Conservation (phyloP, 2,329 filamentous ascomycete species). For the Nemania sp. region DNA sequence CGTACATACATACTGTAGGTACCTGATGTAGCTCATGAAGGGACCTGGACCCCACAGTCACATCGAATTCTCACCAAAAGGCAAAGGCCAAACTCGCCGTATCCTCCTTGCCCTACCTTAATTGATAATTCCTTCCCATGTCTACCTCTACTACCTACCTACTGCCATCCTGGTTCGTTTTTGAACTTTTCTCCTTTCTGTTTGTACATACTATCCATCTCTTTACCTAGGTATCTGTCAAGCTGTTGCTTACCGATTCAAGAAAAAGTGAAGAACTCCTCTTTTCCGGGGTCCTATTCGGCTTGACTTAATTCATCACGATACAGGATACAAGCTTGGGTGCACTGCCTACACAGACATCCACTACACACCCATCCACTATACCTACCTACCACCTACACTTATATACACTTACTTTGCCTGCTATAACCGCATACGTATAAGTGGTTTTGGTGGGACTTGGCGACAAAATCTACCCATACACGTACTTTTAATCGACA, state of each 20-base stretch:
- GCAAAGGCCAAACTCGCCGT: conserved; percentile 7
- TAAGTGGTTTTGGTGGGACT: conserved; percentile 25
- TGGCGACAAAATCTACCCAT: conserved; percentile 1
- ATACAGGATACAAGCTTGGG: no score
- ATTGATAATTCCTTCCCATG: background rate
- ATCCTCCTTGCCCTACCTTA: background rate
- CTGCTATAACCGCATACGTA: background rate
- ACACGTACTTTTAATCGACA: conserved; percentile 12
- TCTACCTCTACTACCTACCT: background rate
- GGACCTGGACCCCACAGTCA: conserved; percentile 19
- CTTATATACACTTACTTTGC: conserved; percentile 5
- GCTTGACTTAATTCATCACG: no score
- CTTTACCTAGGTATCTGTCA: background rate
- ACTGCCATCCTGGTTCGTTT: conserved; percentile 25
- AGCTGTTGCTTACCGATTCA: conserved; percentile 1
- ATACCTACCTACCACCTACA: background rate
- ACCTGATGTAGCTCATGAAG: background rate
- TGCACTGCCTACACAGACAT: no score
- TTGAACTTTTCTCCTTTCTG: conserved; percentile 5
- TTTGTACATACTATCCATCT: conserved; percentile 21
- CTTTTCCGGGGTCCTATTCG: background rate
- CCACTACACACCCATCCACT: background rate
- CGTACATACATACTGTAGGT: background rate
- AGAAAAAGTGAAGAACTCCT: background rate
- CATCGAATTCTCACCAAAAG: conserved; percentile 7